These are phyloP conservation scores for Posidonia oceanica DNA, from an alignment of 116 monocot genomes.

Conservation along the genomic window DNA sequence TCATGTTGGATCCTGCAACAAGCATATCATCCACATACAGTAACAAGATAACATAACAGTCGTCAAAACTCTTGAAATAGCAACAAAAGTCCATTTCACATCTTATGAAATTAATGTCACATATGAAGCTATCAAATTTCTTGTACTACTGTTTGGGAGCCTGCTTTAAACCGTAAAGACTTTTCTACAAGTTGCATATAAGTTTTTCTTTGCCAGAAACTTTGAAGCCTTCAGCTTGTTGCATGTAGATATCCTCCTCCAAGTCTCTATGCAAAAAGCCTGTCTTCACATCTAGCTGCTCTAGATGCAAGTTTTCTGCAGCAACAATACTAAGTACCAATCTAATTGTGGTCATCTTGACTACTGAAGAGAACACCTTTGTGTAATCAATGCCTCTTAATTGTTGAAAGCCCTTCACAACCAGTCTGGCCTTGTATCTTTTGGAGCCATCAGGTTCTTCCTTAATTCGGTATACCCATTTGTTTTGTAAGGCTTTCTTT, in stretches of 20 bases:
- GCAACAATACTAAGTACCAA: not conserved
- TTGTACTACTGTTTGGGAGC: not conserved
- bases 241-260: not conserved
- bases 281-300: not conserved
- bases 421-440: not conserved
- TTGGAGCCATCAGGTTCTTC: no score
- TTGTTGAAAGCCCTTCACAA: not conserved
- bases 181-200: not conserved
- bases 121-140: not conserved
- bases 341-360: conserved; percentile 6
- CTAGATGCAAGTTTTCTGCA: not conserved
- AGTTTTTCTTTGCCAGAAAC: not conserved
- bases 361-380: not conserved
- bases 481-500: no score
- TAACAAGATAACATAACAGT: not conserved
- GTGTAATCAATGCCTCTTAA: not conserved
- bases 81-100: not conserved
- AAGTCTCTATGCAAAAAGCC: not conserved
- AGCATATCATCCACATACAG: conserved; percentile 9
- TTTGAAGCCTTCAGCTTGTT: not conserved
- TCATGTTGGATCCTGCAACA: not conserved
- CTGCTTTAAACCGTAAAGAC: not conserved
- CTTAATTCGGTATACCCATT: no score
- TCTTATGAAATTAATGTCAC: not conserved
- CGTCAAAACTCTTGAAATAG: not conserved